Conservation (phyloP, 1,284 basidiomycete genomes). For the Psilocybe mexicana region DNA sequence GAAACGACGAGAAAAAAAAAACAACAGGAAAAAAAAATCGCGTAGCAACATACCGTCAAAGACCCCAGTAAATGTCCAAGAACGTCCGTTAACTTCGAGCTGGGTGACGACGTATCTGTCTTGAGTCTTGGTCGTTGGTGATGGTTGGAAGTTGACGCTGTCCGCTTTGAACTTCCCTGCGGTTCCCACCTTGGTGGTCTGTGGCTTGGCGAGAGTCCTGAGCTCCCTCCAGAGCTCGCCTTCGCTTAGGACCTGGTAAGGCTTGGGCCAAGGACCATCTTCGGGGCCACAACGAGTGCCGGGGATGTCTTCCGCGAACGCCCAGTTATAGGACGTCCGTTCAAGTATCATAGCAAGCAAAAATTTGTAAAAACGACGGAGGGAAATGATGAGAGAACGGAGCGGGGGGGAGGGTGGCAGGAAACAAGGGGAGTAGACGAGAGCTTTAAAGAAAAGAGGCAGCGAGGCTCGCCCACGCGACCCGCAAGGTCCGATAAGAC, state of each 20-base stretch:
- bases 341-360: constrained; percentile 38
- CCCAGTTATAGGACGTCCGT: constrained; percentile 39
- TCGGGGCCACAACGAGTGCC: constrained; percentile 59
- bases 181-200: constrained; percentile 41
- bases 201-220: constrained; percentile 48
- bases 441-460: constrained; percentile 17
- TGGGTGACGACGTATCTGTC: constrained; percentile 63
- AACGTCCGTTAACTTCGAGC: constrained; percentile 53
- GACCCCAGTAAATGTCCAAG: constrained; percentile 66
- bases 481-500: constrained; percentile 26
- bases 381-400: constrained; percentile 14
- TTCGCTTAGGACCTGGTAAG: constrained; percentile 50
- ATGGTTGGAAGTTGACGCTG: constrained; percentile 64
- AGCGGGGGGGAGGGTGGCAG: constrained; percentile 8
- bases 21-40: not conserved
- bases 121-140: constrained; percentile 47
- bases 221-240: constrained; percentile 51
- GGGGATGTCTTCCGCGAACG: constrained; percentile 55
- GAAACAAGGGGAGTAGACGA: constrained; percentile 5
- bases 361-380: constrained; percentile 8
- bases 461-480: constrained; percentile 21
- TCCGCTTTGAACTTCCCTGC: constrained; percentile 47
- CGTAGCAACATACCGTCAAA: constrained; percentile 57
- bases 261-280: constrained; percentile 62
- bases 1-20: not conserved